Evolutionary conservation across 805 yeast species (phyloP), one percentile per base, ranked within the genome.

Genomic region (Wickerhamiella siamensis): DNA sequence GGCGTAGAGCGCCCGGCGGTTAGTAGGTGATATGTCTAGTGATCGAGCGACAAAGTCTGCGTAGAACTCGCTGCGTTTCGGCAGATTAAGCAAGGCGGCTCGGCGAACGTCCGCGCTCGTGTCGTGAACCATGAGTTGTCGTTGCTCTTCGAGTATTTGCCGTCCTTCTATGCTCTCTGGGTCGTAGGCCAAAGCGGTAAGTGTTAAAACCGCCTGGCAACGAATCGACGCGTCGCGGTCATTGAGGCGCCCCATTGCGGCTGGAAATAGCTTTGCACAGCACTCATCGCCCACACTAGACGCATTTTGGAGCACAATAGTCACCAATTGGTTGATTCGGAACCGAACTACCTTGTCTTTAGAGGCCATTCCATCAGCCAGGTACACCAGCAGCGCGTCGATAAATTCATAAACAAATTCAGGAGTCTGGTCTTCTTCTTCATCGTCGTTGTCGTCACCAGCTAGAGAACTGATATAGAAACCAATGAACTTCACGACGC

Each of bases 401-500:
- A 44, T 20, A 32, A 51, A 49, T 20, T 16, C 38, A 57, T 82
- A 4, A 38, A 26, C 33, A 38, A 33, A 9, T 10, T 14, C 18
- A 12, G 26, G 33, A 6, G 32, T 26, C 2, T 31, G 38, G 29
- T 32, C 42, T 18, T 16, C 9, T 2, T 38, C 51, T 12, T 33
- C 41, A 1, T 29, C 42, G 67, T 63, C 95, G 72, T 57, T 80
- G 79, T 58, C 88, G 94, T 39, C 86, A 71, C 2, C 94, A 67
- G 42, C 84, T 63, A 47, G 71, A 2, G 19, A 68, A 27, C 71
- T 65, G 32, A 86, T 66, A 37, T 83, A 84, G 42, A 79, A 88
- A 40, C 95, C 96, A 4, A 79, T 74, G 63, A 88, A 88, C 63
- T 87, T 96, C 51, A 87, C 82, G 17, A 96, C 95, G 59, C 84